Conservation (phyloP, 2,329 filamentous ascomycete species). For the Lasiodiplodia hormozganensis region DNA sequence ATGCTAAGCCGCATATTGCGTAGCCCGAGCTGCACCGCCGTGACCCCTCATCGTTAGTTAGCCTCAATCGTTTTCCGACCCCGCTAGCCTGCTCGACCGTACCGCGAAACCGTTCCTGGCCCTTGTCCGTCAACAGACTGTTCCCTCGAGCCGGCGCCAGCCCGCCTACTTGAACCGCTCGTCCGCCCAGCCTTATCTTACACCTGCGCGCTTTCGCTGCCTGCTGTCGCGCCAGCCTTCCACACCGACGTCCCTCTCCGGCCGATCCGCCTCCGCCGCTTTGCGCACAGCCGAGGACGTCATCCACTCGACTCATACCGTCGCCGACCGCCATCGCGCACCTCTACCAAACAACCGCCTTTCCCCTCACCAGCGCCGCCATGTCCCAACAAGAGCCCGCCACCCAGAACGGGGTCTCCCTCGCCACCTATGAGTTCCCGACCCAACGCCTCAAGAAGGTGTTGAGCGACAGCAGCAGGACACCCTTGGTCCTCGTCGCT, state of each 20-base stretch:
- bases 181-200: constrained; percentile 10
- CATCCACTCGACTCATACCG: constrained; percentile 27
- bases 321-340: constrained; percentile 21
- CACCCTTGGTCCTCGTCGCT: constrained; percentile 71
- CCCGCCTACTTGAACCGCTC: constrained; percentile 16
- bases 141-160: constrained; percentile 17
- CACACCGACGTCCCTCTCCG: constrained; percentile 17
- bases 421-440: constrained; percentile 67
- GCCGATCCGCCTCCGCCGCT: constrained; percentile 26
- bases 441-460: constrained; percentile 63
- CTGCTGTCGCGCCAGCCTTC: not conserved
- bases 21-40: constrained; percentile 12
- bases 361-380: not conserved
- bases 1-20: constrained; percentile 14
- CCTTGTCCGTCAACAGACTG: constrained; percentile 20
- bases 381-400: constrained; percentile 28
- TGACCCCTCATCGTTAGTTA: constrained; percentile 17
- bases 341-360: not conserved
- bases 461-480: constrained; percentile 59
- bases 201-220: not conserved
- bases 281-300: constrained; percentile 28
- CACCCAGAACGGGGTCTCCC: constrained; percentile 37
- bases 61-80: constrained; percentile 18
- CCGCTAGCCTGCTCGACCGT: constrained; percentile 15
- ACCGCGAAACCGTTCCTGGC: constrained; percentile 2